Conservation (phyloP, 208 protist species). For the Acanthamoeba sp. region DNA sequence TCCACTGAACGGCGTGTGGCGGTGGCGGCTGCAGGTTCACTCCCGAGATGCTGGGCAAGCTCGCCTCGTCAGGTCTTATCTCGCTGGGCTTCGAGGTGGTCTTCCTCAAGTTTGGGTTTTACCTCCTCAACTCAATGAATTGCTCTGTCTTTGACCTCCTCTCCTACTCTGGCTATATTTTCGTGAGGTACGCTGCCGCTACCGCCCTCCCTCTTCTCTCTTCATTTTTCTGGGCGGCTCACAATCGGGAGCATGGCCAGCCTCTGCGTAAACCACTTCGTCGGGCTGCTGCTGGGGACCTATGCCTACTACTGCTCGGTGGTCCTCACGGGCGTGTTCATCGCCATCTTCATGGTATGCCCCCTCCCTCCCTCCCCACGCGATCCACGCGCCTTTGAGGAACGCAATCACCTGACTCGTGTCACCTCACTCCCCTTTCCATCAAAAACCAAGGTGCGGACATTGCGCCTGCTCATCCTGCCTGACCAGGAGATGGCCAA, state of each 20-base stretch:
- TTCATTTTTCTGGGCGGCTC: background rate
- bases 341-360: constrained; percentile 73
- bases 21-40: constrained; percentile 78
- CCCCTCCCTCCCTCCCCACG: too few relatives aligned
- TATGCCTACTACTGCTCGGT: constrained; percentile 73
- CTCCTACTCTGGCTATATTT: constrained; percentile 85
- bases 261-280: constrained; percentile 52
- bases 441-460: constrained; percentile 7
- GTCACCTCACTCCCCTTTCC: background rate
- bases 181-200: constrained; percentile 80
- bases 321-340: constrained; percentile 53
- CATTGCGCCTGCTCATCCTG: constrained; percentile 66
- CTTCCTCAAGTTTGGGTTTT: constrained; percentile 83
- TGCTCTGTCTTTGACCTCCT: constrained; percentile 86
- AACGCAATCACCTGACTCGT: too few relatives aligned
- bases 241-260: background rate
- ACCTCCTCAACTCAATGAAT: constrained; percentile 80
- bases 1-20: too few relatives aligned
- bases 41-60: constrained; percentile 88
- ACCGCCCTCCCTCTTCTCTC: background rate
- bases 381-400: too few relatives aligned
- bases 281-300: constrained; percentile 47
- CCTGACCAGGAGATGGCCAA: constrained; percentile 72
- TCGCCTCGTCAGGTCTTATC: constrained; percentile 83
- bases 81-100: constrained; percentile 86